Percentiles rank a stretch among this genome's conserved stretches.
phyloP scores from a whole-genome alignment of 148 eudicot species.

The Rhododendron ovatum region DNA sequence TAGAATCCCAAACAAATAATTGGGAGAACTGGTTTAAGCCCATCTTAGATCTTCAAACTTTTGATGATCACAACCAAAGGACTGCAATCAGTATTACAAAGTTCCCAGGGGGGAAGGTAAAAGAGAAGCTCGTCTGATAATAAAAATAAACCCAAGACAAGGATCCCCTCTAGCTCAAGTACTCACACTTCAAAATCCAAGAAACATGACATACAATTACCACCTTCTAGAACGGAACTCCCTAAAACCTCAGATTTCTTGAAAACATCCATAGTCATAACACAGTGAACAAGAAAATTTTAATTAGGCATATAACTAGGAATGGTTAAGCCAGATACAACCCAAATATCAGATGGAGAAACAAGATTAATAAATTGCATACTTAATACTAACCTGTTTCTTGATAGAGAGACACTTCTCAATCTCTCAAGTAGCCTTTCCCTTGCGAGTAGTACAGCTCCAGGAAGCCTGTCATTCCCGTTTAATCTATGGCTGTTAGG shows the following conservation, averaged over 20 bases:
- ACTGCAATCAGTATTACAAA: background rate
- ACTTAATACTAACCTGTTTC: slow-evolving; percentile 44
- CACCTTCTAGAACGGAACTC: background rate
- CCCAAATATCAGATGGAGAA: background rate
- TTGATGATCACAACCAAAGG: background rate
- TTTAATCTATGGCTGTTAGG: slow-evolving; percentile 24
- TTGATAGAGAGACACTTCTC: slow-evolving; percentile 62
- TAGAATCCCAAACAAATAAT: background rate
- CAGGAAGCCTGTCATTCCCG: slow-evolving; percentile 69
- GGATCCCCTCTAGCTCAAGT: background rate
- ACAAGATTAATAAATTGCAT: background rate
- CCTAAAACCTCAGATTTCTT: background rate
- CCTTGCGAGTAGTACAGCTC: slow-evolving; percentile 80
- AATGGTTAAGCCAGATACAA: background rate
- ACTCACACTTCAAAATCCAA: background rate
- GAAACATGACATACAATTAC: background rate
- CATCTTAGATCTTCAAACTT: background rate
- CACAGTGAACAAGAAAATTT: background rate
- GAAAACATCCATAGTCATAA: background rate
- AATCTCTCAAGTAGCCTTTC: slow-evolving; percentile 89
- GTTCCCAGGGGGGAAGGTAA: background rate
- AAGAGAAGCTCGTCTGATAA: background rate
- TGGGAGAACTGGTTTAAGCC: background rate
- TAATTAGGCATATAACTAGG: background rate
- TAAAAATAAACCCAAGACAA: background rate